Evolutionary conservation across 768 basidiomycete genomes (phyloP).

Genomic region (Serendipita vermifera): DNA sequence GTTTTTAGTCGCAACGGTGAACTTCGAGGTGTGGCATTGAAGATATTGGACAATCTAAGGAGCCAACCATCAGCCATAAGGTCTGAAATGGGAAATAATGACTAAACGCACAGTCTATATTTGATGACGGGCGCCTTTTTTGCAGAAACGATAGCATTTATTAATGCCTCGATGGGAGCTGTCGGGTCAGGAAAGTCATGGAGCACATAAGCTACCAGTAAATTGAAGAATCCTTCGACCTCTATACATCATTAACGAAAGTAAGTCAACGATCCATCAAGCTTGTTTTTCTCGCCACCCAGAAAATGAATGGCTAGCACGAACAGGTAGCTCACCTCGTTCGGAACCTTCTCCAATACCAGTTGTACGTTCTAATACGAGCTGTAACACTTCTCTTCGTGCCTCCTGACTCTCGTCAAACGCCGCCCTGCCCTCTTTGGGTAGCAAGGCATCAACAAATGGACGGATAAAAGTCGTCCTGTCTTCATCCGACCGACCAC

Average conservation of each 20-base stretch:
- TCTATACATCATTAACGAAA: slow-evolving; percentile 34
- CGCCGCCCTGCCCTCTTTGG: slow-evolving; percentile 38
- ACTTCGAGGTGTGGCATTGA: slow-evolving; percentile 57
- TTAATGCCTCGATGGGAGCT: slow-evolving; percentile 35
- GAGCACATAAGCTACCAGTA: slow-evolving; percentile 61
- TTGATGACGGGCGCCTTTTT: slow-evolving; percentile 39
- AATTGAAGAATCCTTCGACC: slow-evolving; percentile 80
- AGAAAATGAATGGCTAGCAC: not conserved
- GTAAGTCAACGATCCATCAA: not conserved
- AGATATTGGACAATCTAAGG: slow-evolving; percentile 61
- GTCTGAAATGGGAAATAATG: slow-evolving; percentile 12
- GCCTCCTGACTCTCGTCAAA: slow-evolving; percentile 41
- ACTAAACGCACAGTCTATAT: slow-evolving; percentile 55
- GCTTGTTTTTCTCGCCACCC: not conserved
- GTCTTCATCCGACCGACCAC: slow-evolving; percentile 55
- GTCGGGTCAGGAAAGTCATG: slow-evolving; percentile 47
- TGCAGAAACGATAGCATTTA: slow-evolving; percentile 43
- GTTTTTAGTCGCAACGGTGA: slow-evolving; percentile 53
- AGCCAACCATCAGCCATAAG: slow-evolving; percentile 11
- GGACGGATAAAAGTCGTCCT: slow-evolving; percentile 47
- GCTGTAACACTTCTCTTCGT: slow-evolving; percentile 42
- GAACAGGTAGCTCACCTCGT: slow-evolving; percentile 40
- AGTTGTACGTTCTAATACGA: slow-evolving; percentile 49
- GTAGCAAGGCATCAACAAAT: slow-evolving; percentile 48
- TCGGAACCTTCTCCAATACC: slow-evolving; percentile 65